Evolutionary conservation across 495 filamentous ascomycete species (phyloP), one percentile per base, ranked within the genome.

Genomic region (Talaromyces stipitatus): DNA sequence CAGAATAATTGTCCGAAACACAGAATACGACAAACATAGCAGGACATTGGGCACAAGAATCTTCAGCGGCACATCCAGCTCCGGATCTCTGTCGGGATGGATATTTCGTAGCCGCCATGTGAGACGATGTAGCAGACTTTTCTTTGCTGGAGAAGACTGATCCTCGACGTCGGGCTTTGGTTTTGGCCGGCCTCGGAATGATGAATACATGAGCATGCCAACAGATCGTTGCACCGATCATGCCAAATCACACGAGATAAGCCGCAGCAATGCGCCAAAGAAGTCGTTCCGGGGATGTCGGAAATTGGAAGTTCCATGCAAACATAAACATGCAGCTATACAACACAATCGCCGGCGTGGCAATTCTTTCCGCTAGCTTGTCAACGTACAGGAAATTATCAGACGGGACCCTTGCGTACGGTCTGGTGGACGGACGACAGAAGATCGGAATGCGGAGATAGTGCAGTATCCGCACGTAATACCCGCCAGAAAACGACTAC

Each of bases 231-330:
- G 47, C 60, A 27, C 56, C 60, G 45, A 24, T 4, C 23, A 57
- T 18, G 1, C 50, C 60, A 58, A 50, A 72, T 1, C 51, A 9
- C 0, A 61, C n/a, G 1, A 54, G 58, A 29, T 62, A 62, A 9
- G 64, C 54, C 6, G 60, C 56, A 2, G 61, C 41, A 23, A 57
- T 28, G n/a, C 62, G 63, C 68, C 70, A 72, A n/a, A 74, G 30
- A 9, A 65, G 11, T 14, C 41, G 41, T 51, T 72, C 70, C 3
- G 51, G 45, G 0, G 41, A 8, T 0, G 70, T 56, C 0, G 65
- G 60, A 47, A 72, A 74, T 0, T 45, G 12, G 12, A 50, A 64
- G 36, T 66, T 59, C 70, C 70, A 74, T 0, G 59, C 64, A n/a
- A 64, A 26, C 36, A 72, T 26, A 32, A 68, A 70, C 14, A 71